phyloP scores from a whole-genome alignment of 495 filamentous ascomycete species.

The Lophium mytilinum region DNA sequence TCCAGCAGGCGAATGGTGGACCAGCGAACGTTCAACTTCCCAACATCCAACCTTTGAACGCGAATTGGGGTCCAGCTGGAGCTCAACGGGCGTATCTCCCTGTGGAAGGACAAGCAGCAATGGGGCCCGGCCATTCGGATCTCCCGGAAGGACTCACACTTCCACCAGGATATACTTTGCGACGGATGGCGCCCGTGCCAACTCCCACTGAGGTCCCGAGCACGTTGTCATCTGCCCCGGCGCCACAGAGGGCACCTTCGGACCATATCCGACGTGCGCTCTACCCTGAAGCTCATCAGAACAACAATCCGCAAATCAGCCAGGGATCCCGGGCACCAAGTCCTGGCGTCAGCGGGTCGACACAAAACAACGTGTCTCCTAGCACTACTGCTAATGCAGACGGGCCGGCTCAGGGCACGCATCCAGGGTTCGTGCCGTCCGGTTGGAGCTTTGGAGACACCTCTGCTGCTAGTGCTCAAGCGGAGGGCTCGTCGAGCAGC shows the following conservation, averaged over 20 bases:
- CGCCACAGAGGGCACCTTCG: background rate
- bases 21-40: conserved; percentile 13
- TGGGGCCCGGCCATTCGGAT: conserved; percentile 57
- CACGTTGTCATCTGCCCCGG: background rate
- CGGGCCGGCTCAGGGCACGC: conserved; percentile 8
- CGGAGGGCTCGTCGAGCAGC: conserved; percentile 3
- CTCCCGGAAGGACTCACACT: conserved; percentile 65
- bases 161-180: conserved; percentile 67
- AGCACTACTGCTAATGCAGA: background rate
- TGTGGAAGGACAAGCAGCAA: conserved; percentile 34
- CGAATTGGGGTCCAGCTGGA: conserved; percentile 3
- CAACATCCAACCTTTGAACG: conserved; percentile 14
- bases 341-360: background rate
- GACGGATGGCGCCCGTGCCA: conserved; percentile 9
- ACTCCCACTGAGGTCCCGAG: background rate
- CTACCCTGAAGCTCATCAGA: background rate
- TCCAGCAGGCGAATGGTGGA: conserved; percentile 17
- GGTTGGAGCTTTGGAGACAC: conserved; percentile 19
- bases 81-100: conserved; percentile 29
- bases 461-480: conserved; percentile 9
- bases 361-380: background rate
- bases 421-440: conserved; percentile 13
- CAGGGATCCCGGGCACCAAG: background rate
- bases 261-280: background rate
- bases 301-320: background rate